Evolutionary conservation across 2,329 filamentous ascomycete species (phyloP).

Genomic region (Penicillium sp.): DNA sequence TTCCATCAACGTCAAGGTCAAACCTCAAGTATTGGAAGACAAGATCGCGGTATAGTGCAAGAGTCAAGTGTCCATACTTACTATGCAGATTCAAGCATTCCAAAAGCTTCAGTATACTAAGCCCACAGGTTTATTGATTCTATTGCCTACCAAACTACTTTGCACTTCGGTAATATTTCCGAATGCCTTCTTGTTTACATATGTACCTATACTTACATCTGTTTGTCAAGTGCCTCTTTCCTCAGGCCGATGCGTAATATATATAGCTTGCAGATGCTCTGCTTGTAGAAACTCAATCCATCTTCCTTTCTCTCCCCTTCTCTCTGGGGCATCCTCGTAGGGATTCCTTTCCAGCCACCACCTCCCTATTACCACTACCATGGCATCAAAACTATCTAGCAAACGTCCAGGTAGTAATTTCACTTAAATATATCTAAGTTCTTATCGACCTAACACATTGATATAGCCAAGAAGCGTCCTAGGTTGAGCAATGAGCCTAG

Average conservation of each 20-base stretch:
- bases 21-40: neutral
- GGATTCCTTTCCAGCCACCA: neutral
- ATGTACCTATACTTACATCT: neutral
- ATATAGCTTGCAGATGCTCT: neutral
- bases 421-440: too few relatives aligned
- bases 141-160: neutral
- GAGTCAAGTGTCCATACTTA: neutral
- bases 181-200: neutral
- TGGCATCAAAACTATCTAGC: neutral
- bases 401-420: neutral
- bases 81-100: neutral
- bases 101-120: accelerated
- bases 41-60: neutral
- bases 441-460: neutral
- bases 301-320: neutral
- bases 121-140: neutral
- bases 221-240: neutral
- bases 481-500: neutral
- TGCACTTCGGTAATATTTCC: too few relatives aligned
- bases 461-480: neutral
- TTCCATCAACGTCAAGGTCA: neutral
- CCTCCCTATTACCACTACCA: neutral
- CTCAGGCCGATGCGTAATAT: neutral
- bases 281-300: neutral
- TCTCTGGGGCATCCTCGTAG: neutral